phyloP scores from a whole-genome alignment of 495 filamentous ascomycete species.

The Penicillium subrubescens region DNA sequence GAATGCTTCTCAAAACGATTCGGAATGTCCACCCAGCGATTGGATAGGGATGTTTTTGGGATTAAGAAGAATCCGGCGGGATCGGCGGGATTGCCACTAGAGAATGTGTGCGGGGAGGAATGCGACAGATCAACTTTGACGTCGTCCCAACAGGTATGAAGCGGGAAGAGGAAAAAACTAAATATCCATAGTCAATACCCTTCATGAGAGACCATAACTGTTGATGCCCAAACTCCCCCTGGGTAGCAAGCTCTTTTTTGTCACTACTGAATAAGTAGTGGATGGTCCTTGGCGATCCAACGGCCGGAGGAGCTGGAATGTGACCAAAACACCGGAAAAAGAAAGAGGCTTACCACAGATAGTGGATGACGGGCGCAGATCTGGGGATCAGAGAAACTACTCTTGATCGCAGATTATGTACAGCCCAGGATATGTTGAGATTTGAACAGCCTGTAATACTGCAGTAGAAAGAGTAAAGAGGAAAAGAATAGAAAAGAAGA shows the following conservation, averaged over 20 bases:
- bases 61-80: conserved; percentile 20
- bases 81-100: conserved; percentile 21
- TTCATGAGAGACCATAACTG: neutral
- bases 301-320: conserved; percentile 10
- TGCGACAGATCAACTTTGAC: conserved; percentile 8
- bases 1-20: conserved; percentile 21
- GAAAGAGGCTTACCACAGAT: conserved; percentile 12
- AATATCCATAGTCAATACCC: neutral
- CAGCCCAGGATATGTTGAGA: neutral
- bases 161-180: neutral
- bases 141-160: neutral
- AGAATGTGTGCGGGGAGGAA: conserved; percentile 30
- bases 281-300: neutral
- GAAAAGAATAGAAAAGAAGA: neutral
- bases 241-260: neutral
- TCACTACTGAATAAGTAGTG: neutral
- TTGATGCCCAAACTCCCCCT: neutral
- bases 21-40: conserved; percentile 20
- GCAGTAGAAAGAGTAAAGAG: neutral
- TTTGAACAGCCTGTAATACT: neutral
- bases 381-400: conserved; percentile 4
- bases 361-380: conserved; percentile 4
- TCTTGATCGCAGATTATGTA: conserved; percentile 6
- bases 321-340: conserved; percentile 3
- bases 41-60: neutral